Conservation (phyloP, 169 alveolate species). For the Plasmodium blacklocki region DNA sequence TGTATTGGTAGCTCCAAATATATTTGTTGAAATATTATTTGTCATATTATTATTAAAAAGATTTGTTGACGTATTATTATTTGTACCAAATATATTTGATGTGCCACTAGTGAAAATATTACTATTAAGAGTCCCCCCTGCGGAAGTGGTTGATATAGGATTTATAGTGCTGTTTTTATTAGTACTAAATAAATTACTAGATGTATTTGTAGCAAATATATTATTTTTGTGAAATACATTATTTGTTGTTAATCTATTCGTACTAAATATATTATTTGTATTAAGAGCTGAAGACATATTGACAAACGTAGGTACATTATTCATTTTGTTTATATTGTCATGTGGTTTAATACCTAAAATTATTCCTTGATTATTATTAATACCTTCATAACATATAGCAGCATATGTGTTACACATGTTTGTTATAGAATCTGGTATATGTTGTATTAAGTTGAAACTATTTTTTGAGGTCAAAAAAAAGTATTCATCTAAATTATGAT, state of each 20-base stretch:
- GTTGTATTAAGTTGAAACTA: conserved; percentile 34
- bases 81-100: neutral
- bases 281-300: conserved; percentile 1
- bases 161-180: neutral
- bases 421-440: conserved; percentile 71
- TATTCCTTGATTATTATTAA: conserved; percentile 11
- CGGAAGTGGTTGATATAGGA: neutral
- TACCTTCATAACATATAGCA: neutral
- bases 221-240: conserved; percentile 17
- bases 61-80: neutral
- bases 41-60: too few species aligned
- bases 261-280: neutral
- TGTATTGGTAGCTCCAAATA: neutral
- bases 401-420: conserved; percentile 23
- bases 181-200: neutral
- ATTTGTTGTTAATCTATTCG: neutral
- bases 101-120: neutral
- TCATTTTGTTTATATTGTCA: conserved; percentile 16
- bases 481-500: conserved; percentile 14
- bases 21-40: neutral
- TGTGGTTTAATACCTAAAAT: conserved; percentile 5
- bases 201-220: conserved; percentile 3
- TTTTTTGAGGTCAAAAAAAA: conserved; percentile 6
- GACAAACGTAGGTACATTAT: neutral
- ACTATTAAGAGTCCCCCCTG: too few species aligned